A percentile compares a stretch with the other conserved stretches of the same genome.
These are phyloP conservation scores for bread wheat (Triticum aestivum) DNA, from an alignment of 176 grass and related monocot species.

Conservation along the genomic window IWGSC_CS_RefSeq_v2.1 NC_057814.1:385267901-385268400, in stretches of 20 bases:
- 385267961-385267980: too few species aligned
- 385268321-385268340: background rate
- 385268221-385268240: constrained; percentile 37
- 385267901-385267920: background rate
- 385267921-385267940: background rate
- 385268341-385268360: background rate
- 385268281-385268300: background rate
- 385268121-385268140: background rate
- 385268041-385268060: constrained; percentile 85
- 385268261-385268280: background rate
- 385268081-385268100: constrained; percentile 84
- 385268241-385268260: background rate
- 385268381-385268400: background rate
- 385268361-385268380: background rate
- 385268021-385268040: constrained; percentile 52
- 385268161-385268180: constrained; percentile 86
- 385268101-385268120: constrained; percentile 54
- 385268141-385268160: constrained; percentile 56
- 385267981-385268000: background rate
- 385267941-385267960: background rate
- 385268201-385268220: constrained; percentile 85
- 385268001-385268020: constrained; percentile 70
- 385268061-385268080: constrained; percentile 90
- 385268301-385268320: background rate
- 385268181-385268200: constrained; percentile 89